A percentile compares a stretch with the other conserved stretches of the same genome.
These are phyloP conservation scores for Physcomitrellopsis africana DNA, from an alignment of 225 moss, liverwort and hornwort genomes.

Conservation along the genomic window DNA sequence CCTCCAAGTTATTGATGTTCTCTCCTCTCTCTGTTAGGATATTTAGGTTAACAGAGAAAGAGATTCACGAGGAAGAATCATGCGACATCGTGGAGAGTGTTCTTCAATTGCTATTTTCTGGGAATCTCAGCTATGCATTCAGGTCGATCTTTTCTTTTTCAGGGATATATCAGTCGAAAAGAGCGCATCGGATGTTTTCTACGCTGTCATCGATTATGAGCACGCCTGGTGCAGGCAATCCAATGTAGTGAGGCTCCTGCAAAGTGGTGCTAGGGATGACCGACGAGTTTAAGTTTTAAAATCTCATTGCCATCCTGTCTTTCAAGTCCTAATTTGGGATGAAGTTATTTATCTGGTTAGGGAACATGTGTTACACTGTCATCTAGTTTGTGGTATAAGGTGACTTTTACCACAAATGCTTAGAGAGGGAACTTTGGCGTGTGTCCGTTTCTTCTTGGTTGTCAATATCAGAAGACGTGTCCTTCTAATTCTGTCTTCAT, in stretches of 20 bases:
- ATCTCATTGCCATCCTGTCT: slow-evolving; percentile 15
- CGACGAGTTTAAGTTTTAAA: slow-evolving; percentile 15
- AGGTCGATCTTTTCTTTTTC: slow-evolving; percentile 9
- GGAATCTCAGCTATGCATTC: neutral
- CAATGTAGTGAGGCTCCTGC: slow-evolving; percentile 20
- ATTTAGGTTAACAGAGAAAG: neutral
- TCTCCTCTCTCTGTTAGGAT: slow-evolving; percentile 6
- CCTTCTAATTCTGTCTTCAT: slow-evolving; percentile 15
- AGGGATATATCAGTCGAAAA: slow-evolving; percentile 18
- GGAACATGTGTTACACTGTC: neutral
- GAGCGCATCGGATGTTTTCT: slow-evolving; percentile 17
- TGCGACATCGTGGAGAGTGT: neutral
- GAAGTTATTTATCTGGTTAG: slow-evolving; percentile 2
- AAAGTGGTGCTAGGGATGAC: slow-evolving; percentile 11
- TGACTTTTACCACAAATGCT: too few relatives aligned
- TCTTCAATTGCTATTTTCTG: neutral
- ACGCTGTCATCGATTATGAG: slow-evolving; percentile 5
- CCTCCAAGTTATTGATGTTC: slow-evolving; percentile 32
- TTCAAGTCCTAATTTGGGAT: slow-evolving; percentile 14
- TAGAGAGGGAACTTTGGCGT: slow-evolving; percentile 3
- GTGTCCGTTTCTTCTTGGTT: neutral
- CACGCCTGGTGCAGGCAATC: slow-evolving; percentile 18
- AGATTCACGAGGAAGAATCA: neutral
- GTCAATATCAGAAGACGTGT: neutral
- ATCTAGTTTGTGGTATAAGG: slow-evolving; percentile 14